Conservation (phyloP, 768 basidiomycete genomes). For the Russula sp. region DNA sequence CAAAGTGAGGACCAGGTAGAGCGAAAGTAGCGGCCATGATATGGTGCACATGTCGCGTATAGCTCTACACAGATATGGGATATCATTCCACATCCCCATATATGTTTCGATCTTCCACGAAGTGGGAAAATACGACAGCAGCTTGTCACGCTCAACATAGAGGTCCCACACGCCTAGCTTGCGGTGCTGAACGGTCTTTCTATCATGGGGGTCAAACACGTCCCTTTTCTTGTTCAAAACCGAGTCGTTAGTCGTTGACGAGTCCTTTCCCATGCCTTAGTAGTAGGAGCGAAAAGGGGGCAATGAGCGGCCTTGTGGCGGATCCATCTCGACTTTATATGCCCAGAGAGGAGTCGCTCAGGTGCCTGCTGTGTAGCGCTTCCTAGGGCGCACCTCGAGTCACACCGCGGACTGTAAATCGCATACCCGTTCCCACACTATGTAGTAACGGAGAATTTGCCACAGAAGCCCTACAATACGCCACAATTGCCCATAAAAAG, state of each 20-base stretch:
- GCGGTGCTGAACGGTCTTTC: slow-evolving; percentile 45
- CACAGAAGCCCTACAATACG: too few relatives aligned
- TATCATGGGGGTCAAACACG: background rate
- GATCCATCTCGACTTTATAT: background rate
- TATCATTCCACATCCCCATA: slow-evolving; percentile 41
- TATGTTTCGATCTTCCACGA: slow-evolving; percentile 44
- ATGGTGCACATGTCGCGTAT: slow-evolving; percentile 7
- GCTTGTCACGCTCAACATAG: slow-evolving; percentile 51
- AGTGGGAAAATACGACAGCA: slow-evolving; percentile 33
- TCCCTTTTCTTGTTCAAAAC: background rate
- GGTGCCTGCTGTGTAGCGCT: too few relatives aligned
- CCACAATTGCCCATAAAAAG: too few relatives aligned
- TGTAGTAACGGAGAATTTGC: too few relatives aligned
- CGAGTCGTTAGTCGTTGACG: background rate
- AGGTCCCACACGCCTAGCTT: slow-evolving; percentile 72
- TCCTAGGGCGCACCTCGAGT: too few relatives aligned
- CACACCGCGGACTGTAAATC: too few relatives aligned
- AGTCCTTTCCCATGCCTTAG: background rate
- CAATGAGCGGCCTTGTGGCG: background rate
- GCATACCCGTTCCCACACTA: too few relatives aligned
- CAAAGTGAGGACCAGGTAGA: slow-evolving; percentile 1
- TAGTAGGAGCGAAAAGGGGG: background rate
- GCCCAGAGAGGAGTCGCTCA: too few relatives aligned
- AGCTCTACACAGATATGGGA: slow-evolving; percentile 68
- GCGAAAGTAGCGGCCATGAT: slow-evolving; percentile 8